Percentiles rank a stretch among this genome's conserved stretches.
Evolutionary conservation across 768 basidiomycete genomes (phyloP).

Genomic region (Glaciozyma antarctica): DNA sequence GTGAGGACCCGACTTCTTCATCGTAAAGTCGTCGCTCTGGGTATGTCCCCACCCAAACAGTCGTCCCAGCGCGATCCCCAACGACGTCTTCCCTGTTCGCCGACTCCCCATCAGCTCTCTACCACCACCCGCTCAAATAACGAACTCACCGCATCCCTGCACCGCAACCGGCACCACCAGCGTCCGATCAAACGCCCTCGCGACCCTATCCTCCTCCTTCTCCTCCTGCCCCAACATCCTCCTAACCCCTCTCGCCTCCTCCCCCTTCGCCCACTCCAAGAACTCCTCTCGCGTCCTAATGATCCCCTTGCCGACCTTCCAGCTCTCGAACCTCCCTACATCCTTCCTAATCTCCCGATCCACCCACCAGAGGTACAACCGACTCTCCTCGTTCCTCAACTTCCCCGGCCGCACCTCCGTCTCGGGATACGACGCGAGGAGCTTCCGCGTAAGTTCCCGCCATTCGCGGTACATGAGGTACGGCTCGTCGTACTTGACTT

Average conservation of each 20-base stretch:
- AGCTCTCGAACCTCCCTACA: constrained; percentile 53
- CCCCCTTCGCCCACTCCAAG: constrained; percentile 53
- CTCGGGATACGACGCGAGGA: constrained; percentile 21
- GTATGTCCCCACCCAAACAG: constrained; percentile 84
- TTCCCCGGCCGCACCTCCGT: constrained; percentile 39
- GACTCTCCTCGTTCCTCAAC: constrained; percentile 67
- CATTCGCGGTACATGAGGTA: constrained; percentile 98
- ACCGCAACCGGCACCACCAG: constrained; percentile 80
- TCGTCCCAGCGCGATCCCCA: constrained; percentile 65
- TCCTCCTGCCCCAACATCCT: constrained; percentile 35
- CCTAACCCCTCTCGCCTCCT: constrained; percentile 38
- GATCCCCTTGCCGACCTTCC: constrained; percentile 66
- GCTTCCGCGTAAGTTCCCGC: constrained; percentile 66
- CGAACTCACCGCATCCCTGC: constrained; percentile 74
- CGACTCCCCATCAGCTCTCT: not conserved
- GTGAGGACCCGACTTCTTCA: constrained; percentile 56
- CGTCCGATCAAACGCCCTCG: constrained; percentile 51
- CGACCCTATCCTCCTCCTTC: constrained; percentile 24
- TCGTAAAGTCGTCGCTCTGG: constrained; percentile 79
- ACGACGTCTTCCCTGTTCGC: constrained; percentile 70
- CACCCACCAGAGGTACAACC: constrained; percentile 73
- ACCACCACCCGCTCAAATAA: not conserved
- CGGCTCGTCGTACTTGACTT: constrained; percentile 96
- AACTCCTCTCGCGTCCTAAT: constrained; percentile 73
- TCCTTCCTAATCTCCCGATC: constrained; percentile 61